Evolutionary conservation across 163 green algal species (phyloP).

Genomic region (Botryococcus braunii): DNA sequence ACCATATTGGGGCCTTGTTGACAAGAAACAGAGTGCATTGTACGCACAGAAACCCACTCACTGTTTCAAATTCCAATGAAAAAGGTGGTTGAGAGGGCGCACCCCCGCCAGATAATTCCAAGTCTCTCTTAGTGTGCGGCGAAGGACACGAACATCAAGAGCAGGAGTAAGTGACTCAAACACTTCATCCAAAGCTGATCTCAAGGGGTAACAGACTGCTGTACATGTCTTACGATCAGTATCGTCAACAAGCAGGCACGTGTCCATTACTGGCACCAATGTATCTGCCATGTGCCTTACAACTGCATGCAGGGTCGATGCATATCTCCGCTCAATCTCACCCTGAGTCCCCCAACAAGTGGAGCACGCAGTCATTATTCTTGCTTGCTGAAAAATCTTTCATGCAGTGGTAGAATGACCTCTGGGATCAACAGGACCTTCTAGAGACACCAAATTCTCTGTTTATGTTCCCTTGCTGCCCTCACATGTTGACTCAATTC

Average conservation of each 20-base stretch:
- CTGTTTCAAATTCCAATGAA: too few species aligned
- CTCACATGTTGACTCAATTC: too few species aligned
- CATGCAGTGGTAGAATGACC: too few species aligned
- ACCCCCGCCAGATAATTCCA: conserved; percentile 21
- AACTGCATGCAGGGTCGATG: conserved; percentile 10
- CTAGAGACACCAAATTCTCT: background rate
- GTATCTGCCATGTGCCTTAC: conserved; percentile 13
- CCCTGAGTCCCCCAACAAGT: conserved; percentile 6
- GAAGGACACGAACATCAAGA: conserved; percentile 13
- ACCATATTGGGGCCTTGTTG: too few species aligned
- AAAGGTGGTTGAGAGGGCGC: background rate
- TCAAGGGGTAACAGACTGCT: background rate
- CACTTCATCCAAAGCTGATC: background rate
- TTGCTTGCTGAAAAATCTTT: background rate
- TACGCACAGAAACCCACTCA: too few species aligned
- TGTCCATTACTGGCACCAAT: background rate
- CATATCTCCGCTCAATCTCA: conserved; percentile 19
- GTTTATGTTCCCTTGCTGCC: background rate
- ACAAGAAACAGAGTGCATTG: too few species aligned
- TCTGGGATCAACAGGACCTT: too few species aligned
- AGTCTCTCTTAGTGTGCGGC: conserved; percentile 7
- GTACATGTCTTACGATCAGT: background rate
- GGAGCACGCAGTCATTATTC: background rate
- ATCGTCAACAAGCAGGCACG: conserved; percentile 1
- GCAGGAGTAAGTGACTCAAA: background rate